A percentile compares a stretch with the other conserved stretches of the same genome.
These are phyloP conservation scores for Sechiopsis laciniata DNA, from an alignment of 306 rosid species.

Conservation along the genomic window DNA sequence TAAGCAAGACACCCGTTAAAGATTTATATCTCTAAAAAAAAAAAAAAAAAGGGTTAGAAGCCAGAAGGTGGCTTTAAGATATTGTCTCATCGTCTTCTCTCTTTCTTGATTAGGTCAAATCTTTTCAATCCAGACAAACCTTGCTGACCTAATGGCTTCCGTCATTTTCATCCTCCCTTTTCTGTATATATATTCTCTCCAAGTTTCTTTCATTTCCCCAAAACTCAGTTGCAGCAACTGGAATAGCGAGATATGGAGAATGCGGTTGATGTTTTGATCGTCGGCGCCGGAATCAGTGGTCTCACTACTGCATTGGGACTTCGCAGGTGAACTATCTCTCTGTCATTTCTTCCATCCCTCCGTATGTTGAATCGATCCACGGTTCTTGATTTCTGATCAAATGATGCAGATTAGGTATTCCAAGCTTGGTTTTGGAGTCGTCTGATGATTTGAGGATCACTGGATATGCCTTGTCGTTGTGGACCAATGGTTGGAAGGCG, in stretches of 20 bases:
- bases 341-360: background rate
- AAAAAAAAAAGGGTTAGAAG: no score
- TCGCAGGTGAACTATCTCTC: constrained; percentile 15
- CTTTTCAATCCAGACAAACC: background rate
- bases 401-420: constrained; percentile 41
- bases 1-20: no score
- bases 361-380: background rate
- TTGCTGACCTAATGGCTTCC: constrained; percentile 17
- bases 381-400: background rate
- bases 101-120: background rate
- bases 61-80: no score
- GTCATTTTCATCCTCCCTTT: background rate
- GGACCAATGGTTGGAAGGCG: constrained; percentile 78
- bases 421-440: constrained; percentile 66
- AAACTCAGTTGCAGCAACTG: background rate
- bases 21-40: no score
- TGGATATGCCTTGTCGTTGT: constrained; percentile 53
- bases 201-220: background rate
- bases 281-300: constrained; percentile 80
- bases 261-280: constrained; percentile 50
- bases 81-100: background rate
- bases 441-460: constrained; percentile 45
- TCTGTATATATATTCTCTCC: background rate
- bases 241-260: constrained; percentile 15
- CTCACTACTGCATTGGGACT: constrained; percentile 62